phyloP scores from a whole-genome alignment of 495 filamentous ascomycete species.

The Pseudoneurospora amorphoporcata region DNA sequence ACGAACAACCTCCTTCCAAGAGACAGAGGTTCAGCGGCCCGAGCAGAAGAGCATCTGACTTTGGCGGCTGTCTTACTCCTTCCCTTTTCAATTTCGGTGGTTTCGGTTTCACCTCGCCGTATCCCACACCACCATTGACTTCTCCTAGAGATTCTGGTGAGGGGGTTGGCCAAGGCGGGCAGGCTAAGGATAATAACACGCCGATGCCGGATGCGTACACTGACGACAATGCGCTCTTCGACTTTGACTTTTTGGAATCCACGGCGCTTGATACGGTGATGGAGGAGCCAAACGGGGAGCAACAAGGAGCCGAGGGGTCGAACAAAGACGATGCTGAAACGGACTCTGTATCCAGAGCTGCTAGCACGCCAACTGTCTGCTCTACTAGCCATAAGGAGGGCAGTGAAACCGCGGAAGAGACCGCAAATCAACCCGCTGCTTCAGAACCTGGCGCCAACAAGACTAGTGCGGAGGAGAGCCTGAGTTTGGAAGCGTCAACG shows the following conservation, averaged over 20 bases:
- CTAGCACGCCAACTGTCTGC: not conserved
- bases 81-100: not conserved
- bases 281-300: not conserved
- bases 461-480: not conserved
- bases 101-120: not conserved
- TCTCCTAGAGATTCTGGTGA: not conserved
- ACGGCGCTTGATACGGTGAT: not conserved
- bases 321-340: not conserved
- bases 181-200: not conserved
- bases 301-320: not conserved
- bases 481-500: not conserved
- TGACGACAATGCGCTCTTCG: not conserved
- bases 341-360: not conserved
- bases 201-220: not conserved
- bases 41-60: not conserved
- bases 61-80: not conserved
- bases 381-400: not conserved
- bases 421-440: not conserved
- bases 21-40: not conserved
- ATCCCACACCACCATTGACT: not conserved
- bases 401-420: not conserved
- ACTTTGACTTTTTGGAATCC: conserved; percentile 6
- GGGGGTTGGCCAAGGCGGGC: not conserved
- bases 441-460: not conserved
- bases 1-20: not conserved